Percentiles rank a stretch among this genome's conserved stretches.
These are phyloP conservation scores for Ensete glaucum DNA, from an alignment of 176 grass and related monocot species.

Conservation along the genomic window DNA sequence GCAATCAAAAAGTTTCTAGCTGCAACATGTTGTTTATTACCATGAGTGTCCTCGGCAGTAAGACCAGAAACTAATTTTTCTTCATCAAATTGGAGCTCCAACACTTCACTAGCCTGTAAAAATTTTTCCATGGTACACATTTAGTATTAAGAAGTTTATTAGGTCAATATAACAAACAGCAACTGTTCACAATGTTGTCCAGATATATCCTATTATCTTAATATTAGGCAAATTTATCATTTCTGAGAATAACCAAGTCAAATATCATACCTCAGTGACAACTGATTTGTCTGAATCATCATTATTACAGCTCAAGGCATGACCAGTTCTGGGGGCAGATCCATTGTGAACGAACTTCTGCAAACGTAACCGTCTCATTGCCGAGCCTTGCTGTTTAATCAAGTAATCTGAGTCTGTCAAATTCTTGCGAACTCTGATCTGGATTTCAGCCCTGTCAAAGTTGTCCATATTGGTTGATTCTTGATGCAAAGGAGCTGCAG, in stretches of 20 bases:
- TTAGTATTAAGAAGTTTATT: too few relatives aligned
- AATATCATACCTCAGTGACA: constrained; percentile 11
- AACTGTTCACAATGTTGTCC: too few relatives aligned
- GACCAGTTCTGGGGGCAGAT: background rate
- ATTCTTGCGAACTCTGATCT: constrained; percentile 1
- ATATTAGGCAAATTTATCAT: too few relatives aligned
- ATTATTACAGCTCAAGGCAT: background rate
- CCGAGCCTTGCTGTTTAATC: background rate
- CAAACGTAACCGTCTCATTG: background rate
- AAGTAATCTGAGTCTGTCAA: background rate
- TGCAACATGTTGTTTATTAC: background rate
- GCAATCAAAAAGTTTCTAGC: background rate
- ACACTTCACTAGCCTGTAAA: background rate
- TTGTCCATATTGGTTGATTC: background rate
- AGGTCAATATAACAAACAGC: too few relatives aligned
- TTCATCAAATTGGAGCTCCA: background rate
- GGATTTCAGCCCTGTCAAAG: background rate
- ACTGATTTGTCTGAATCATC: background rate
- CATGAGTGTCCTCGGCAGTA: background rate
- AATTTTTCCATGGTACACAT: background rate
- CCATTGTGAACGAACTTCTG: background rate
- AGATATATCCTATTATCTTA: too few relatives aligned
- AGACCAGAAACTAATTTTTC: background rate
- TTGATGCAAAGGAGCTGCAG: background rate
- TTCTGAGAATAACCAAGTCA: background rate